These are phyloP conservation scores for Plantago major DNA, from an alignment of 257 asterid species.

Conservation along the genomic window DNA sequence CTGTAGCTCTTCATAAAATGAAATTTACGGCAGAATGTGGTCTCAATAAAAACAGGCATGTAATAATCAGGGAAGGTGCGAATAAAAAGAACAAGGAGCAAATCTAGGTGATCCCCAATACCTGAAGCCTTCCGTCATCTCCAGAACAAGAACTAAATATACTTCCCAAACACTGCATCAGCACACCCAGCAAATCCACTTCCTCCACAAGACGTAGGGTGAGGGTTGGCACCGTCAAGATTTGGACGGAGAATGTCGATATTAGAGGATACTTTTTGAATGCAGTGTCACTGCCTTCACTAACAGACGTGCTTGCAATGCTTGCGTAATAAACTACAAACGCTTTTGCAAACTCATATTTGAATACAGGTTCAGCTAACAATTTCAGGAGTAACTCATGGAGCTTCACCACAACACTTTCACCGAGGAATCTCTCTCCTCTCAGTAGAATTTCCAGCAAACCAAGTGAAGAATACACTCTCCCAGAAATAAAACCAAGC, in stretches of 20 bases:
- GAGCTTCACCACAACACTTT: slow-evolving; percentile 51
- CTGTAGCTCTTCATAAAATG: too few species aligned
- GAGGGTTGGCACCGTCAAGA: slow-evolving; percentile 81
- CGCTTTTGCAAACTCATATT: slow-evolving; percentile 86
- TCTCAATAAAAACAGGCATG: too few species aligned
- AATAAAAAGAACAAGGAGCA: slow-evolving; percentile 2
- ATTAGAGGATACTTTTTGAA: slow-evolving; percentile 56
- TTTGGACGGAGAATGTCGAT: slow-evolving; percentile 88
- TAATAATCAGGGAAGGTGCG: not conserved
- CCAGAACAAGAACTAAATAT: slow-evolving; percentile 58
- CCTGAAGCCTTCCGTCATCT: slow-evolving; percentile 81
- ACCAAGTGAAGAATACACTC: slow-evolving; percentile 60
- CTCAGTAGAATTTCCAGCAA: slow-evolving; percentile 69
- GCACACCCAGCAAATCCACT: slow-evolving; percentile 72
- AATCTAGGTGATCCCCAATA: slow-evolving; percentile 25
- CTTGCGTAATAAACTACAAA: slow-evolving; percentile 81
- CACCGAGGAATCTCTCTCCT: slow-evolving; percentile 60
- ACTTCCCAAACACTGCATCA: slow-evolving; percentile 69
- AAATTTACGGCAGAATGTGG: too few species aligned
- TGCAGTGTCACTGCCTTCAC: slow-evolving; percentile 49
- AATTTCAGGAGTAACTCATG: slow-evolving; percentile 85
- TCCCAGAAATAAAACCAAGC: slow-evolving; percentile 81
- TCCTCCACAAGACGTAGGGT: slow-evolving; percentile 91
- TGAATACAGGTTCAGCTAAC: slow-evolving; percentile 85
- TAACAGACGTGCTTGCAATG: slow-evolving; percentile 48